phyloP scores from a whole-genome alignment of 192 early-diverging fungal species.

The Podila horticola region DNA sequence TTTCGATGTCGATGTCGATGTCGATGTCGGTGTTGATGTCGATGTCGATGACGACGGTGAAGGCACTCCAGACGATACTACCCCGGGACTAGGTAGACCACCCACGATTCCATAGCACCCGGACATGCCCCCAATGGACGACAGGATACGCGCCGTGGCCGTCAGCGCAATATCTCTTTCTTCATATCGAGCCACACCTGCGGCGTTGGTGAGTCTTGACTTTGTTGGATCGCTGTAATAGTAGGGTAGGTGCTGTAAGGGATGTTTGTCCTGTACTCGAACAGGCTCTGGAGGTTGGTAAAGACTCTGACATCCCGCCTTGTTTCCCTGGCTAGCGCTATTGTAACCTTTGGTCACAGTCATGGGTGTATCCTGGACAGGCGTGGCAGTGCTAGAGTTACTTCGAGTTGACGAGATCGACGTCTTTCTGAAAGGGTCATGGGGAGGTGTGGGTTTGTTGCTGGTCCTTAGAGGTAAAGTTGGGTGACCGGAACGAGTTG shows the following conservation, averaged over 20 bases:
- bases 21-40: not conserved
- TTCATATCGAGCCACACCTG: not conserved
- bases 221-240: not conserved
- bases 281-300: slow-evolving; percentile 31
- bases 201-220: not conserved
- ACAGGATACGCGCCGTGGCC: slow-evolving; percentile 29
- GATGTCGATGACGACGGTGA: not conserved
- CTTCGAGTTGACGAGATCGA: slow-evolving; percentile 3
- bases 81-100: not conserved
- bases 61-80: not conserved
- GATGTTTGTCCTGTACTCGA: not conserved
- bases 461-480: slow-evolving; percentile 15
- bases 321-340: not conserved
- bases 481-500: not conserved
- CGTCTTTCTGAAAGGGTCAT: slow-evolving; percentile 36
- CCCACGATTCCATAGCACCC: slow-evolving; percentile 27
- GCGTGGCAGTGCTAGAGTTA: not conserved
- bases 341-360: not conserved
- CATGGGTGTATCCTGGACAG: not conserved
- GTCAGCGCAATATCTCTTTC: slow-evolving; percentile 2
- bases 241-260: not conserved
- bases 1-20: not conserved
- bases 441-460: slow-evolving; percentile 41
- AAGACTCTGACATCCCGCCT: slow-evolving; percentile 9
- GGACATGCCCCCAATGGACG: slow-evolving; percentile 23